These are phyloP conservation scores for Myriosclerotinia curreyana DNA, from an alignment of 2,329 filamentous ascomycete species.

Conservation along the genomic window DNA sequence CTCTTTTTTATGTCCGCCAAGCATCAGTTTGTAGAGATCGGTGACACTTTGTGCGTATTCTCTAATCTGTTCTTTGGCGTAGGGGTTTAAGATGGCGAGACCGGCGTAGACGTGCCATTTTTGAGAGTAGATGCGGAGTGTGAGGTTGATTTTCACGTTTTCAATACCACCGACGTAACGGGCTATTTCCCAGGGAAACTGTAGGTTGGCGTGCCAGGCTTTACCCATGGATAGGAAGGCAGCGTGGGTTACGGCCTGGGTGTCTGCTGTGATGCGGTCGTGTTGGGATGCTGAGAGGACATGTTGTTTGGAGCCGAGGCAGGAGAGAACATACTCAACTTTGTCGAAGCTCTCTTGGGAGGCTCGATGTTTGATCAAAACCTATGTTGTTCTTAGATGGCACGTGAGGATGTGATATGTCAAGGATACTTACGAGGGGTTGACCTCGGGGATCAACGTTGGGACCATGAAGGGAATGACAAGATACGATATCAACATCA, in stretches of 20 bases:
- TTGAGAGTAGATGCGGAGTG: conserved; percentile 92
- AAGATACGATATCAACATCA: conserved; percentile 92
- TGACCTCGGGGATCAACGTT: conserved; percentile 85
- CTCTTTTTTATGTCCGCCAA: conserved; percentile 75
- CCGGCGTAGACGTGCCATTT: conserved; percentile 99
- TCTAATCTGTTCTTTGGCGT: conserved; percentile 85
- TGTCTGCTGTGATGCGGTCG: conserved; percentile 96
- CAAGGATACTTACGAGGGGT: conserved; percentile 61
- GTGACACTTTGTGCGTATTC: conserved; percentile 93
- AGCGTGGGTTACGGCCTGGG: conserved; percentile 95
- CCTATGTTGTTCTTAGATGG: conserved; percentile 42
- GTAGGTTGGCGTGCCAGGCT: conserved; percentile 90
- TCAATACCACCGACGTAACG: conserved; percentile 97
- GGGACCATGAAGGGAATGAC: conserved; percentile 94
- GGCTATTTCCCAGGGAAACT: conserved; percentile 96
- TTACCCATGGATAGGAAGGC: conserved; percentile 98
- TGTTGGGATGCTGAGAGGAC: conserved; percentile 83
- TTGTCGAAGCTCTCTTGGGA: conserved; percentile 71
- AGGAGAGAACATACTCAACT: conserved; percentile 77
- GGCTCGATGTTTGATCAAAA: conserved; percentile 88
- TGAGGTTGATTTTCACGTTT: conserved; percentile 99
- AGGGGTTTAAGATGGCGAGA: conserved; percentile 92
- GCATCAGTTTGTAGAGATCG: conserved; percentile 94
- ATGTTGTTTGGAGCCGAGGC: conserved; percentile 81
- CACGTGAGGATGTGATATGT: conserved; percentile 3